These are phyloP conservation scores for Ascocoryne sarcoides DNA, from an alignment of 2,329 filamentous ascomycete species.

Conservation along the genomic window DNA sequence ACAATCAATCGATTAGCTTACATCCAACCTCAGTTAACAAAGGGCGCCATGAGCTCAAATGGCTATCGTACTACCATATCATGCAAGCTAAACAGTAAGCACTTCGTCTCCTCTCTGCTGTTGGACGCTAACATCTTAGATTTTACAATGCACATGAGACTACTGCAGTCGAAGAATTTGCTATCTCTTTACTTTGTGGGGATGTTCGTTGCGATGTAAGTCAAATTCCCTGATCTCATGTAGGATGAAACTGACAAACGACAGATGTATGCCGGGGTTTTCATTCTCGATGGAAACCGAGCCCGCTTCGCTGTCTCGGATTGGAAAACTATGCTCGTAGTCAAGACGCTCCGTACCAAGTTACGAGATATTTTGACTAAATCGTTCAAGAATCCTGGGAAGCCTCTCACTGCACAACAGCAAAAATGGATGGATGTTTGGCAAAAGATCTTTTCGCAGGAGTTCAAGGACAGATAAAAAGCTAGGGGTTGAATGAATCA, in stretches of 20 bases:
- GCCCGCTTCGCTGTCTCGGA: constrained; percentile 74
- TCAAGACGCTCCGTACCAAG: constrained; percentile 69
- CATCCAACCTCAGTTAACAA: constrained; percentile 89
- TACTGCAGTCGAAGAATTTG: constrained; percentile 69
- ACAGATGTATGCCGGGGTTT: constrained; percentile 76
- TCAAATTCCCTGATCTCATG: neutral
- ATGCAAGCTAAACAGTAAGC: constrained; percentile 80
- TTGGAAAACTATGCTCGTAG: constrained; percentile 84
- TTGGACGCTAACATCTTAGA: constrained; percentile 36
- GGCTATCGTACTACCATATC: constrained; percentile 93
- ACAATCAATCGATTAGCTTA: constrained; percentile 82
- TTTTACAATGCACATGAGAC: constrained; percentile 89
- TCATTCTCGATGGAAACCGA: constrained; percentile 80
- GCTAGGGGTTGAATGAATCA: neutral
- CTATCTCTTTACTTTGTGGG: constrained; percentile 76
- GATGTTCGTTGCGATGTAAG: constrained; percentile 78
- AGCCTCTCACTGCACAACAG: constrained; percentile 55
- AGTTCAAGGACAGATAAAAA: constrained; percentile 24
- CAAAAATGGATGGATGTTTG: constrained; percentile 67
- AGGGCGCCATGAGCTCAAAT: constrained; percentile 56
- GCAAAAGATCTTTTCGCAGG: constrained; percentile 55
- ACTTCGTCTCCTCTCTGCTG: too few relatives aligned
- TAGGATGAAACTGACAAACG: constrained; percentile 4
- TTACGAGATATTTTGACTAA: constrained; percentile 67
- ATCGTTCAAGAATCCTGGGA: constrained; percentile 60